Evolutionary conservation across 2,329 filamentous ascomycete genomes (phyloP).

Genomic region (Arachnomyces sp.): DNA sequence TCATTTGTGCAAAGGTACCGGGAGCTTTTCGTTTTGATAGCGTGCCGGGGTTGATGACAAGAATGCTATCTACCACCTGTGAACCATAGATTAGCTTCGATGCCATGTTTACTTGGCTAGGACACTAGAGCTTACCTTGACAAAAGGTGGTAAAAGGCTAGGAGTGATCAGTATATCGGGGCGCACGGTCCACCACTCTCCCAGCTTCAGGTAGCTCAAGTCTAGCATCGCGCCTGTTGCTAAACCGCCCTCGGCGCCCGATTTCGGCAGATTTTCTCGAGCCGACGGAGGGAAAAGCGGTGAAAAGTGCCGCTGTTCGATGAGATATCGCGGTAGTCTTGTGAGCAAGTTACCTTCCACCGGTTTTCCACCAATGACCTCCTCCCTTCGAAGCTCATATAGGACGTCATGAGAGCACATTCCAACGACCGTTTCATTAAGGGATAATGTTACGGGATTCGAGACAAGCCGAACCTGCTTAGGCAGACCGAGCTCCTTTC

Average conservation of each 20-base stretch:
- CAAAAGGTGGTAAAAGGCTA: constrained; percentile 76
- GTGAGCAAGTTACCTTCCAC: constrained; percentile 56
- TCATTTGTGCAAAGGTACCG: constrained; percentile 78
- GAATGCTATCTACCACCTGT: constrained; percentile 81
- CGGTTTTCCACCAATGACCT: constrained; percentile 53
- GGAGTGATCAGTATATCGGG: constrained; percentile 82
- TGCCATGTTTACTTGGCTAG: neutral
- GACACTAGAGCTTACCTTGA: constrained; percentile 56
- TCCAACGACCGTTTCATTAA: constrained; percentile 81
- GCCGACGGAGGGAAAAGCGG: constrained; percentile 78
- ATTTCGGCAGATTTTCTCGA: constrained; percentile 58
- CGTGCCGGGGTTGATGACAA: constrained; percentile 84
- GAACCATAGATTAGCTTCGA: constrained; percentile 2
- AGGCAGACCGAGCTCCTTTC: constrained; percentile 68
- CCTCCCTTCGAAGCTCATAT: constrained; percentile 71
- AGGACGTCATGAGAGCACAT: constrained; percentile 78
- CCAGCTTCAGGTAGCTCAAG: constrained; percentile 74
- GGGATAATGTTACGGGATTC: constrained; percentile 79
- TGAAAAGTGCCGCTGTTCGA: constrained; percentile 87
- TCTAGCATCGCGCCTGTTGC: constrained; percentile 74
- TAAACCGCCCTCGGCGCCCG: constrained; percentile 51
- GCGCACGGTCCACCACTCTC: constrained; percentile 78
- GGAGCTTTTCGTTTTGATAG: constrained; percentile 76
- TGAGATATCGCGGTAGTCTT: constrained; percentile 65
- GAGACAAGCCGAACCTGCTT: constrained; percentile 71